Evolutionary conservation across 305 asterid genomes (phyloP), one percentile per base, ranked within the genome.

Genomic region (Fraxinus latifolia): DNA sequence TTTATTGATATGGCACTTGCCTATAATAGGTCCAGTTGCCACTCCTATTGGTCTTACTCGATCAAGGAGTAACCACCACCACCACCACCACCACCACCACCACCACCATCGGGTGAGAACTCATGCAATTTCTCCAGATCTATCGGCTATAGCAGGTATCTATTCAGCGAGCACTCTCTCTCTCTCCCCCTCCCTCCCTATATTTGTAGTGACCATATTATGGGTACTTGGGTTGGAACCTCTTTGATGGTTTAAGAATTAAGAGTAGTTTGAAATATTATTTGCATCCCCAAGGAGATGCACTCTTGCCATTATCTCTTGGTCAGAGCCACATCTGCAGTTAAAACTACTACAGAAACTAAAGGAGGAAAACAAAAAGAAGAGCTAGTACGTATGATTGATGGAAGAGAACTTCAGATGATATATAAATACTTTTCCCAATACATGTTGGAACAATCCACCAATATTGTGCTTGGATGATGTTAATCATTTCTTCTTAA

Each of bases 41-140:
- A 77, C 90, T 86, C 92, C 95, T 67, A 68, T 83, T 82, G 86
- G 85, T 82, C 78, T 86, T 82, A 88, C 83, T 27, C 55, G 50
- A 74, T 90, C 77, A 78, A 86, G 88, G 84, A 93, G 70, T 87
- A 91, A 4, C 79, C 91, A 33, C 80, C 95, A 47, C 73, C 86
- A 50, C 77, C 37, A 34, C 1, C 39, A n/a, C n/a, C n/a, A n/a
- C n/a, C n/a, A n/a, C n/a, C n/a, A n/a, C n/a, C n/a, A 4, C 79
- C 91, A 33, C 80, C 95, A 47, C 73, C 86, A 50, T 76, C 86
- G 85, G 80, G 68, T 72, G 75, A 89, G 86, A 84, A 83, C 83
- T 65, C 95, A 2, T 77, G 87, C 87, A 65, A 82, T 88, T 84
- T 89, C 99, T 80, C 98, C 98, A 39, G 85, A 94, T 87, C 98